Conservation (phyloP, 345 rosid species). For the Eucalyptus virginea region DNA sequence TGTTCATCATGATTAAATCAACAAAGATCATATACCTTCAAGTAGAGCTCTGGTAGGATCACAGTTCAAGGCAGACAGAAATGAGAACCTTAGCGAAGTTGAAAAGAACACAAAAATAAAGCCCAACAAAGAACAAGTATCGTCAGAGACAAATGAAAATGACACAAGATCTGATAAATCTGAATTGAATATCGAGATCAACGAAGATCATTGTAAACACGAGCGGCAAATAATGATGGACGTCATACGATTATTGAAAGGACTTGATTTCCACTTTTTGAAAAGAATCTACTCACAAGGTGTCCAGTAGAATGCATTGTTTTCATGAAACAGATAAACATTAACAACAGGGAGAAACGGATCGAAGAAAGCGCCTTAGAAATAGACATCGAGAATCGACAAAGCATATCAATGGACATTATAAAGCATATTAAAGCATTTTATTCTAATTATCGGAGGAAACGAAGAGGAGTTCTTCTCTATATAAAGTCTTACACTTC, state of each 20-base stretch:
- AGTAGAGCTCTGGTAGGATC: not conserved
- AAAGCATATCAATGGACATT: not conserved
- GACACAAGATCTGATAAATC: not conserved
- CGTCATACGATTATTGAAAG: not conserved
- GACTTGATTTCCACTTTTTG: not conserved
- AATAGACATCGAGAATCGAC: not conserved
- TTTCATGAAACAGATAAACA: not conserved
- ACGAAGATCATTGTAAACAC: not conserved
- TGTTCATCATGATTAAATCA: not conserved
- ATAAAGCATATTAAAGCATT: not conserved
- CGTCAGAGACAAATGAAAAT: not conserved
- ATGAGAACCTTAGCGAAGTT: not conserved
- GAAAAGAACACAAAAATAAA: not conserved
- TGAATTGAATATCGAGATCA: not conserved
- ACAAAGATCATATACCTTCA: not conserved
- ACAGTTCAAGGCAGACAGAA: not conserved
- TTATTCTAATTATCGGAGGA: not conserved
- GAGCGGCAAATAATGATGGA: not conserved
- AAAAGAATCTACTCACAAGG: not conserved
- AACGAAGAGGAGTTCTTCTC: not conserved
- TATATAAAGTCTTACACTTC: not conserved
- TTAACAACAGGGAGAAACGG: not conserved
- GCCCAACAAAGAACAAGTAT: not conserved
- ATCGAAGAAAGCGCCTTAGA: not conserved
- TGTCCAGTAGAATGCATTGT: not conserved